A percentile compares a stretch with the other conserved stretches of the same genome.
phyloP scores from a whole-genome alignment of 2,329 filamentous ascomycete species.

The Verticillium longisporum region DNA sequence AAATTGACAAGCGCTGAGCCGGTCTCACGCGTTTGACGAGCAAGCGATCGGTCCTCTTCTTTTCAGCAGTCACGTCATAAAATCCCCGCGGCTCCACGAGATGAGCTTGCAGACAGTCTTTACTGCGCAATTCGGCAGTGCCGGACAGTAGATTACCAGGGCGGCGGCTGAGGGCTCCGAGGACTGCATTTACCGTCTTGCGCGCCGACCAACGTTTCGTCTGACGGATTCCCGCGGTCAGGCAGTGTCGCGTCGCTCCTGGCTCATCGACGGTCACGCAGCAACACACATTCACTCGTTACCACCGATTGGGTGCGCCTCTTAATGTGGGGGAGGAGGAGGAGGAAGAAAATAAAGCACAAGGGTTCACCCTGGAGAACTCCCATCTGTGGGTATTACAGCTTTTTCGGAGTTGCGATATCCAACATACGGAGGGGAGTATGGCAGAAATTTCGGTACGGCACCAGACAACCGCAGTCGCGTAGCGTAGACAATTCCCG shows the following conservation, averaged over 20 bases:
- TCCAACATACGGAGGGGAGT: not conserved
- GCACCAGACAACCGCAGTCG: not conserved
- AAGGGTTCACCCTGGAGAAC: not conserved
- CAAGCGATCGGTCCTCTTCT: not conserved
- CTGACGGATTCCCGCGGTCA: not conserved
- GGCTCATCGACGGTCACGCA: not conserved
- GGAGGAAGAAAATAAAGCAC: not conserved
- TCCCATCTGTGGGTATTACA: not conserved
- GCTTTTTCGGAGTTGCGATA: not conserved
- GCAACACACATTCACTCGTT: not conserved
- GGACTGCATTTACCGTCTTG: not conserved
- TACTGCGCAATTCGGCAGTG: not conserved
- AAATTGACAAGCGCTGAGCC: not conserved
- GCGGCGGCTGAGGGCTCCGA: not conserved
- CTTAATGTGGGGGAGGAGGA: not conserved
- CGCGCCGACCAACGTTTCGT: not conserved
- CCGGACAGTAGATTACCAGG: not conserved
- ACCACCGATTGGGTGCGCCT: not conserved
- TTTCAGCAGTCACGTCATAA: not conserved
- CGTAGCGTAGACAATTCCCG: not conserved
- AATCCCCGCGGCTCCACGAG: not conserved
- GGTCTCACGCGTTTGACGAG: not conserved
- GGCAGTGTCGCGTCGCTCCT: not conserved
- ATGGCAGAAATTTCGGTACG: not conserved
- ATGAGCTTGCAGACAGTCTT: not conserved